Percentiles rank a stretch among this genome's conserved stretches.
phyloP scores from a whole-genome alignment of 2,329 filamentous ascomycete species.

The Ceratocystis albifundus region DNA sequence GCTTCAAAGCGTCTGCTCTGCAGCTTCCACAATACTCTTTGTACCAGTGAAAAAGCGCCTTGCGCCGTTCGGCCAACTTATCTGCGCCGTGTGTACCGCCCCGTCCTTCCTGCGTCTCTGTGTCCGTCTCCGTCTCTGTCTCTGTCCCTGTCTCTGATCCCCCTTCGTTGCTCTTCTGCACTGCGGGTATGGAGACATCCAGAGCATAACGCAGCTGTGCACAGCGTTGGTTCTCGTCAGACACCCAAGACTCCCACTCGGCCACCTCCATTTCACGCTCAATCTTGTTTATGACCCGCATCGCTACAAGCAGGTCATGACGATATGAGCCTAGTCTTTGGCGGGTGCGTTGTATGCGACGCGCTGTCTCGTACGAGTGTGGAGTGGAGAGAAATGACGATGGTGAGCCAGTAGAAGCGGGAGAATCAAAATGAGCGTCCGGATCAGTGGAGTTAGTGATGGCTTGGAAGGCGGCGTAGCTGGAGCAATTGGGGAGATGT shows the following conservation, averaged over 20 bases:
- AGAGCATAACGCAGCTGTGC: conserved; percentile 38
- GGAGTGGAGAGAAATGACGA: conserved; percentile 38
- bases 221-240: conserved; percentile 67
- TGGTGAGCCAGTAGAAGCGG: conserved; percentile 34
- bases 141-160: background rate
- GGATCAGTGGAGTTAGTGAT: conserved; percentile 48
- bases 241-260: conserved; percentile 90
- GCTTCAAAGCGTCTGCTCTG: conserved; percentile 34
- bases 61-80: conserved; percentile 29
- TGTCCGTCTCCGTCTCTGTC: conserved; percentile 25
- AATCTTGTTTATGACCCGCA: conserved; percentile 79
- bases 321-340: conserved; percentile 73
- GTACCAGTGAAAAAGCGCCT: conserved; percentile 39
- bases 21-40: conserved; percentile 48
- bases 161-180: too few relatives aligned
- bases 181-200: background rate
- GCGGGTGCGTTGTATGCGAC: conserved; percentile 63
- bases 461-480: conserved; percentile 51
- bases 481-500: conserved; percentile 25
- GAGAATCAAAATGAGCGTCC: conserved; percentile 45
- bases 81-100: conserved; percentile 28
- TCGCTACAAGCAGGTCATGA: conserved; percentile 80
- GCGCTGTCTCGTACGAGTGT: conserved; percentile 35
- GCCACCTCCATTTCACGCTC: conserved; percentile 75
- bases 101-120: conserved; percentile 30